Percentiles rank a stretch among this genome's conserved stretches.
phyloP scores from a whole-genome alignment of 1,284 basidiomycete genomes.

The Crepidotus sp. region DNA sequence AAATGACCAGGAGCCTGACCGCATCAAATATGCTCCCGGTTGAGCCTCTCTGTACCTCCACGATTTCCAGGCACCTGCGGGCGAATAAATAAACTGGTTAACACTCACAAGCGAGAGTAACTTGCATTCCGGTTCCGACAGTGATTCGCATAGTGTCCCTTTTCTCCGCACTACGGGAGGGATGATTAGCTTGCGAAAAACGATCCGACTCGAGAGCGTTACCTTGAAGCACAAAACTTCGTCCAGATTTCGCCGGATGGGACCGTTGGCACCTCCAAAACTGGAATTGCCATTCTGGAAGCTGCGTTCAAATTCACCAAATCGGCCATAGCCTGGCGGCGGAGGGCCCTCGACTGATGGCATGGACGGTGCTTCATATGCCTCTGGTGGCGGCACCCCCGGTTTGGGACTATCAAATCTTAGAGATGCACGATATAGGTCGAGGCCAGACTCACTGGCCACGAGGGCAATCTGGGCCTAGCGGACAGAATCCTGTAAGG shows the following conservation, averaged over 20 bases:
- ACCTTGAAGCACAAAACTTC: constrained; percentile 90
- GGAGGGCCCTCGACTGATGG: constrained; percentile 81
- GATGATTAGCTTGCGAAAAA: background rate
- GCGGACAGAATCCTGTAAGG: constrained; percentile 92
- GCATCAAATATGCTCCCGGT: no score
- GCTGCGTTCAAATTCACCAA: constrained; percentile 69
- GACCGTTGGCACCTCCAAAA: constrained; percentile 26
- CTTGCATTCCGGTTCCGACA: constrained; percentile 75
- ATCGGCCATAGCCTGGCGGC: constrained; percentile 85
- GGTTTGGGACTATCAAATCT: constrained; percentile 59
- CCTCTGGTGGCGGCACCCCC: constrained; percentile 57
- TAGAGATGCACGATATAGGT: constrained; percentile 18
- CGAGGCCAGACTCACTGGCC: constrained; percentile 72
- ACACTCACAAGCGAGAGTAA: background rate
- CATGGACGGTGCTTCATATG: constrained; percentile 72
- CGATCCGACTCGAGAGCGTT: constrained; percentile 10
- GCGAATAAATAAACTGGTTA: background rate
- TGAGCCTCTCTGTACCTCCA: constrained; percentile 53
- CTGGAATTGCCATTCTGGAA: constrained; percentile 33
- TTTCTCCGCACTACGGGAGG: constrained; percentile 65
- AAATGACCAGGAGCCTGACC: no score
- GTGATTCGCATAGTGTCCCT: constrained; percentile 92
- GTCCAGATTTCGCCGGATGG: constrained; percentile 68
- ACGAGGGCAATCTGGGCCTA: constrained; percentile 81
- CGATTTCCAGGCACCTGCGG: constrained; percentile 57